Percentiles rank a stretch among this genome's conserved stretches.
phyloP scores from a whole-genome alignment of 2,329 filamentous ascomycete genomes.

The Parastagonospora avenae region DNA sequence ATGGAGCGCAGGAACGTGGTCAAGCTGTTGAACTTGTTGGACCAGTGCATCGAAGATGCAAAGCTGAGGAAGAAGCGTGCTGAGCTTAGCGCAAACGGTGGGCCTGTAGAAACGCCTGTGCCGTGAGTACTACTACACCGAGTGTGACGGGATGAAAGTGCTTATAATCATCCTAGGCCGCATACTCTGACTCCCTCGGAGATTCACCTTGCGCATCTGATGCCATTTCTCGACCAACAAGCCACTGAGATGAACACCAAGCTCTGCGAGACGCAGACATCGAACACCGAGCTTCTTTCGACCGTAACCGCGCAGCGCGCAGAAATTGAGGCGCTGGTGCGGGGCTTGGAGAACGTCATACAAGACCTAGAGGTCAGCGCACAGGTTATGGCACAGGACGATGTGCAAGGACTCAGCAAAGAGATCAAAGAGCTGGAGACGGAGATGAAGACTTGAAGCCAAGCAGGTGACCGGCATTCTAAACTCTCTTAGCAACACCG shows the following conservation, averaged over 20 bases:
- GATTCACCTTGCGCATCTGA: slow-evolving; percentile 64
- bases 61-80: slow-evolving; percentile 56
- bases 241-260: slow-evolving; percentile 56
- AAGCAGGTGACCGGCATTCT: neutral
- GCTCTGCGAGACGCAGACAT: slow-evolving; percentile 55
- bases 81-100: slow-evolving; percentile 45
- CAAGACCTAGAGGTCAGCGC: slow-evolving; percentile 60
- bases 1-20: slow-evolving; percentile 62
- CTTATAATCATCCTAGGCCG: slow-evolving; percentile 49
- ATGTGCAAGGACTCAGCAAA: slow-evolving; percentile 41
- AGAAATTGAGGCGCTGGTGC: slow-evolving; percentile 62
- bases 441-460: slow-evolving; percentile 40
- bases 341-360: slow-evolving; percentile 61
- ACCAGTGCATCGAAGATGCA: slow-evolving; percentile 64
- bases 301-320: slow-evolving; percentile 59
- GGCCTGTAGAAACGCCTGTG: slow-evolving; percentile 42
- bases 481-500: neutral
- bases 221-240: slow-evolving; percentile 60
- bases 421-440: slow-evolving; percentile 44
- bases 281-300: slow-evolving; percentile 60
- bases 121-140: slow-evolving; percentile 51
- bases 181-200: slow-evolving; percentile 63
- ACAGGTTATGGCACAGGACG: slow-evolving; percentile 47
- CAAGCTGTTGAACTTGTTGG: slow-evolving; percentile 63
- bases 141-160: neutral